Evolutionary conservation across 148 eudicot species (phyloP), one percentile per base, ranked within the genome.

Genomic region (Limonium bicolor): DNA sequence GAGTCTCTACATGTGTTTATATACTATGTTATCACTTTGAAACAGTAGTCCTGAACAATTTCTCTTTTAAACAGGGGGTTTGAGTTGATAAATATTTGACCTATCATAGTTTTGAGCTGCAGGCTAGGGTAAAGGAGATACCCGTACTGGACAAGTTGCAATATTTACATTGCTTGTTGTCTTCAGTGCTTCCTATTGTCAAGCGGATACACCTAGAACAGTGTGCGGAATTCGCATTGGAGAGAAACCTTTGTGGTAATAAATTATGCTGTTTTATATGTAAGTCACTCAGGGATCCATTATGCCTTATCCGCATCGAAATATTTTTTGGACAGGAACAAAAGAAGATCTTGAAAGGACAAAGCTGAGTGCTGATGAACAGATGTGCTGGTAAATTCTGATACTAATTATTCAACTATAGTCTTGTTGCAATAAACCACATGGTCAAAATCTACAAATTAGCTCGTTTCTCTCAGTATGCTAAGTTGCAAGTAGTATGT

Each of bases 361-460:
- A 29, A 88, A 83, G 62, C 55, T 88, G 76, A 83, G 75, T 66
- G 86, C 97, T 16, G 97, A 88, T 59, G 97, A 88, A 65, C 97
- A 83, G 64, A 84, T 88, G 92, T 83, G 97, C 75, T 88, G 97
- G 97, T 88, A 77, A 23, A 15, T 36, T 39, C 8, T 25, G 39
- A 29, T 35, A 35, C 27, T 46, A n/a, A n/a, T n/a, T n/a, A n/a
- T n/a, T n/a, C n/a, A n/a, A n/a, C n/a, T n/a, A n/a, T n/a, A n/a
- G n/a, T n/a, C n/a, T n/a, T n/a, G n/a, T n/a, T n/a, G n/a, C n/a
- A n/a, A n/a, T n/a, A n/a, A n/a, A n/a, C n/a, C n/a, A n/a, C n/a
- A n/a, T n/a, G n/a, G n/a, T n/a, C n/a, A n/a, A n/a, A n/a, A n/a
- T n/a, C n/a, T n/a, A n/a, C n/a, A n/a, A n/a, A n/a, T n/a, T n/a